Base-by-base conservation (phyloP, 2,329 filamentous ascomycete genomes). In the Neophaeococcomyces aloes region DNA sequence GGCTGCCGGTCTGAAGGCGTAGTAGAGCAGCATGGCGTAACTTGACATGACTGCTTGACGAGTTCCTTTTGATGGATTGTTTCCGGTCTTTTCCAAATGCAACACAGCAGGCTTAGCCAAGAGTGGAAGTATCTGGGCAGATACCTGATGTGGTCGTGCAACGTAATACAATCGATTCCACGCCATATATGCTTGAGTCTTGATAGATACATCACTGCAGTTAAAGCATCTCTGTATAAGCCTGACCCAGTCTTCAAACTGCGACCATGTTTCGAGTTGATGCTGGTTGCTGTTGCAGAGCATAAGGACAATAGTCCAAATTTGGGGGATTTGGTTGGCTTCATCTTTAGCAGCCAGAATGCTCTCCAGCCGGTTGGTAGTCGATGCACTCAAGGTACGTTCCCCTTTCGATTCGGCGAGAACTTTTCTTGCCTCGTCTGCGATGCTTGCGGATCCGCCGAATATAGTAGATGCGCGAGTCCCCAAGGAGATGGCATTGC, bases 141-240 rank as follows among this genome's bases (percentile, higher is more conserved):
- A 78, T 2, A 68, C 65, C 15, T 78, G 72, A 51, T 81, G 78
- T 0, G 80, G 73, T 42, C 81, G 74, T 13, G 86, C 72, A 5
- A 80, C 75, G 58, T 82, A 94, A 15, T 91, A 75, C 34, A 95
- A 78, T 42, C 84, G 81, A 54, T 84, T 86, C 85, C 89, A 95
- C 1, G 87, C 87, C 44, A 80, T 68, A 56, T 89, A 86, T 17
- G 88, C 85, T 56, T 93, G 80, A 11, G 77, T 70, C 54, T 81
- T 86, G 34, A 81, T 83, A 34, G 72, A 66, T 3, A 72, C 65
- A 50, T 94, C 86, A 41, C 75, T 75, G 53, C 78, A 82, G 58
- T 94, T 94, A 63, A 96, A 86, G 56, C 86, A 91, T 49, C 72
- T 73, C 55, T 94, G 83, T 14, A 94, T 80, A 7, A 94, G 72